phyloP scores from a whole-genome alignment of 2,329 filamentous ascomycete species.

The Neocatenulostroma microsporum region DNA sequence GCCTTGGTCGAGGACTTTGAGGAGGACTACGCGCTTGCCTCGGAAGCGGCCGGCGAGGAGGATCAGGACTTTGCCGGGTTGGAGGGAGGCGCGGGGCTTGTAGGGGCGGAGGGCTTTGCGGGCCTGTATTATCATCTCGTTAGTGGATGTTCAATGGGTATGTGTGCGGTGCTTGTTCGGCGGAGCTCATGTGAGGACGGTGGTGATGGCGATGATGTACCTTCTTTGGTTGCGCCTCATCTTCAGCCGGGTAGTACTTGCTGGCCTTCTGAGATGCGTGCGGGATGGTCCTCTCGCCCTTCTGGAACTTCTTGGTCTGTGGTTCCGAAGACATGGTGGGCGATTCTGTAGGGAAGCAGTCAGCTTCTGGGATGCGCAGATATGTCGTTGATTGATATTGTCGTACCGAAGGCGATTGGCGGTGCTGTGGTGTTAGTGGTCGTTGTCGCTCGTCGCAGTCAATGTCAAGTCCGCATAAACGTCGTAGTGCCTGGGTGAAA shows the following conservation, averaged over 20 bases:
- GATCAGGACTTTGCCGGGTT: slow-evolving; percentile 94
- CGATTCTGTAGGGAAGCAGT: too few species aligned
- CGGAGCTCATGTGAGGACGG: too few species aligned
- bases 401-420: slow-evolving; percentile 5
- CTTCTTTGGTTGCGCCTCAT: slow-evolving; percentile 83
- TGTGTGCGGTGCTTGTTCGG: slow-evolving; percentile 1
- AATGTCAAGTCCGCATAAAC: slow-evolving; percentile 1
- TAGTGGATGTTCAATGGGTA: too few species aligned
- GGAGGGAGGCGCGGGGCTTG: slow-evolving; percentile 78
- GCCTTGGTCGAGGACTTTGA: slow-evolving; percentile 95
- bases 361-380: too few species aligned
- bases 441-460: slow-evolving; percentile 3
- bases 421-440: slow-evolving; percentile 1
- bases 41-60: slow-evolving; percentile 99
- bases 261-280: slow-evolving; percentile 82
- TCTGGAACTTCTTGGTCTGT: slow-evolving; percentile 91
- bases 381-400: too few species aligned
- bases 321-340: slow-evolving; percentile 25
- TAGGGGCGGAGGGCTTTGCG: slow-evolving; percentile 89
- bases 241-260: slow-evolving; percentile 98
- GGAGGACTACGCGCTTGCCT: slow-evolving; percentile 98
- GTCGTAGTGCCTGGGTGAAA: too few species aligned
- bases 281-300: slow-evolving; percentile 87
- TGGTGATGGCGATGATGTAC: slow-evolving; percentile 54
- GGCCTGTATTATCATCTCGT: slow-evolving; percentile 52